Evolutionary conservation across 768 basidiomycete genomes (phyloP).

Genomic region (Termitomyces sp.): DNA sequence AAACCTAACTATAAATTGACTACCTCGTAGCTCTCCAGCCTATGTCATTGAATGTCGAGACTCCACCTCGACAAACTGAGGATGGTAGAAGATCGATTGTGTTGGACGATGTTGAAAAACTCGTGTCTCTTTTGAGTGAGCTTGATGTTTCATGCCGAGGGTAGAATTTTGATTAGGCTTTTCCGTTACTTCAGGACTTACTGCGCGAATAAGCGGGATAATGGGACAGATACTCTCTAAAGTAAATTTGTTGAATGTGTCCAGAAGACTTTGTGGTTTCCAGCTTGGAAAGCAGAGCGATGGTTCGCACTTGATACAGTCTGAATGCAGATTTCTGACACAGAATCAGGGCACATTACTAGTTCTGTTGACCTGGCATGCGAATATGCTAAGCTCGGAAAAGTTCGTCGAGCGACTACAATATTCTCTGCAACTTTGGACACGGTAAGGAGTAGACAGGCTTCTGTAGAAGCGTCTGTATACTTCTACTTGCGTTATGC

Average conservation of each 20-base stretch:
- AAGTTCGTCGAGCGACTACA: constrained; percentile 56
- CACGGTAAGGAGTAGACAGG: constrained; percentile 36
- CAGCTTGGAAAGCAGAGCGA: constrained; percentile 37
- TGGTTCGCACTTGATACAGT: constrained; percentile 30
- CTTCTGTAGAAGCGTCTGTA: constrained; percentile 49
- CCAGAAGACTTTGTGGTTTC: constrained; percentile 56
- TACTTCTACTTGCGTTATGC: constrained; percentile 63
- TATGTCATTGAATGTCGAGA: constrained; percentile 23
- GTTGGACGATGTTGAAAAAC: constrained; percentile 37
- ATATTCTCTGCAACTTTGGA: constrained; percentile 61
- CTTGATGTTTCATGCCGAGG: neutral
- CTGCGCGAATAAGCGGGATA: constrained; percentile 61
- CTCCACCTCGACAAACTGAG: constrained; percentile 23
- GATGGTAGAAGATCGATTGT: constrained; percentile 8
- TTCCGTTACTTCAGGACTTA: constrained; percentile 40
- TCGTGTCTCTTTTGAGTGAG: constrained; percentile 56
- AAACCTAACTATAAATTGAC: neutral
- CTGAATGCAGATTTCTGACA: neutral
- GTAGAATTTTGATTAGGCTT: neutral
- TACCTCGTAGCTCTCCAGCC: constrained; percentile 23
- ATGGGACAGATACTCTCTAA: constrained; percentile 64
- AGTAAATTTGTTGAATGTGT: constrained; percentile 62
- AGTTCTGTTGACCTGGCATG: constrained; percentile 71
- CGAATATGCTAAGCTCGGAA: constrained; percentile 80
- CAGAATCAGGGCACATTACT: constrained; percentile 49